Base-by-base conservation (phyloP, 2,329 filamentous ascomycete genomes). In the Penicillium crustosum region DNA sequence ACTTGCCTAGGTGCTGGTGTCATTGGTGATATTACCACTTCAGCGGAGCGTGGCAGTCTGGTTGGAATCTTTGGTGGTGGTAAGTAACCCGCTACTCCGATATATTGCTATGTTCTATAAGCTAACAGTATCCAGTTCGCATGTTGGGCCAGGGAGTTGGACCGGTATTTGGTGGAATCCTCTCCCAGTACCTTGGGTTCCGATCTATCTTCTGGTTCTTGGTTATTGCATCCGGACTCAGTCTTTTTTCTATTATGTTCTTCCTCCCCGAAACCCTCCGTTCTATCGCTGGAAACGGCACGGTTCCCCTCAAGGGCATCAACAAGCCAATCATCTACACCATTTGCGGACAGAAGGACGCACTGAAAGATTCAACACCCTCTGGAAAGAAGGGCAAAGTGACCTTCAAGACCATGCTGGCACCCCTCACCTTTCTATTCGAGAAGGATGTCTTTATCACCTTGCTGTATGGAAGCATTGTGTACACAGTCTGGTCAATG, bases 401-500 rank as follows among this genome's bases (percentile, higher is more conserved):
- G 1, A 73, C 71, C 0, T 33, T 63, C 17, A 73, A 62, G 8
- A 77, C 70, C 3, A 68, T 79, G 13, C 27, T 78, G 3, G 66
- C 69, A 8, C 78, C 79, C 0, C 62, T 82, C 3, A 66, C 64
- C 13, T 74, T 79, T 55, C 69, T 82, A 3, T 59, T 63, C 8
- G 77, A 82, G 55, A 80, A 80, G 58, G 80, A 82, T 51, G 75
- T 82, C 15, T 70, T 79, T 43, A 67, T 75, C 44, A 75, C 73
- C 4, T 64, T 82, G 0, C 64, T 79, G 51, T 82, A 75, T 41
- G 77, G 78, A 42, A 73, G 73, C 12, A 70, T 79, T 6, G 72
- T 79, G 1, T 82, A 81, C 60, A 74, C 78, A 0, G 72, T 79
- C 13, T 82, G 78, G 78, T 78, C 73, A 23, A 81, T 81, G 78